Conservation (phyloP, 495 filamentous ascomycete species). For the Aspergillus saccharolyticus region DNA sequence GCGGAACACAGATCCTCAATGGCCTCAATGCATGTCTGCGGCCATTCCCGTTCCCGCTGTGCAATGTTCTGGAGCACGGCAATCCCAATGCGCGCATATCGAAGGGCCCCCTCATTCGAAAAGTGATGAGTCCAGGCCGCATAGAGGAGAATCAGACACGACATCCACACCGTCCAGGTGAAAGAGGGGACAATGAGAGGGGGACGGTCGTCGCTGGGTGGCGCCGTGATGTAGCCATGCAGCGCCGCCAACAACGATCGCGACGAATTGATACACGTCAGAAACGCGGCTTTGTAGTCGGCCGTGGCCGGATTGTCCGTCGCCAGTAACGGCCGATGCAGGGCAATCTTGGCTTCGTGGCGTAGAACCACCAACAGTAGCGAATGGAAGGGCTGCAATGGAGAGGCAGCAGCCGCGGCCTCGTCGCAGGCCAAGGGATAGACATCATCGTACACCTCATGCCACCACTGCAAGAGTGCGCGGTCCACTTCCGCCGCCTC, state of each 20-base stretch:
- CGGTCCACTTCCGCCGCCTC: slow-evolving; percentile 36
- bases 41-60: slow-evolving; percentile 34
- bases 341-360: slow-evolving; percentile 42
- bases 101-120: slow-evolving; percentile 15
- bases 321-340: slow-evolving; percentile 41
- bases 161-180: slow-evolving; percentile 48
- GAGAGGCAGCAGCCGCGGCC: not conserved
- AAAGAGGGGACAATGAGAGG: slow-evolving; percentile 44
- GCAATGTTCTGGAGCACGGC: slow-evolving; percentile 32
- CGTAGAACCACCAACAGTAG: slow-evolving; percentile 33
- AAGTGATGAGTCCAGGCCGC: slow-evolving; percentile 40
- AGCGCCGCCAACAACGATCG: slow-evolving; percentile 34
- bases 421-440: slow-evolving; percentile 25
- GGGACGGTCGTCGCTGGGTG: slow-evolving; percentile 7
- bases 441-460: slow-evolving; percentile 42
- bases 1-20: slow-evolving; percentile 36
- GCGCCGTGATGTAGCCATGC: slow-evolving; percentile 25
- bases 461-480: slow-evolving; percentile 42
- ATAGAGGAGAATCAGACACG: slow-evolving; percentile 43
- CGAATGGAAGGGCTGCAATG: slow-evolving; percentile 28
- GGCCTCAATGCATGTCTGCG: slow-evolving; percentile 40
- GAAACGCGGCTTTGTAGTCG: slow-evolving; percentile 40
- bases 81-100: slow-evolving; percentile 31
- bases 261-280: slow-evolving; percentile 41
- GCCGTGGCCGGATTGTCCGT: slow-evolving; percentile 26